Evolutionary conservation across 2,329 filamentous ascomycete species (phyloP), one percentile per base, ranked within the genome.

Genomic region (Botrytis byssoidea): DNA sequence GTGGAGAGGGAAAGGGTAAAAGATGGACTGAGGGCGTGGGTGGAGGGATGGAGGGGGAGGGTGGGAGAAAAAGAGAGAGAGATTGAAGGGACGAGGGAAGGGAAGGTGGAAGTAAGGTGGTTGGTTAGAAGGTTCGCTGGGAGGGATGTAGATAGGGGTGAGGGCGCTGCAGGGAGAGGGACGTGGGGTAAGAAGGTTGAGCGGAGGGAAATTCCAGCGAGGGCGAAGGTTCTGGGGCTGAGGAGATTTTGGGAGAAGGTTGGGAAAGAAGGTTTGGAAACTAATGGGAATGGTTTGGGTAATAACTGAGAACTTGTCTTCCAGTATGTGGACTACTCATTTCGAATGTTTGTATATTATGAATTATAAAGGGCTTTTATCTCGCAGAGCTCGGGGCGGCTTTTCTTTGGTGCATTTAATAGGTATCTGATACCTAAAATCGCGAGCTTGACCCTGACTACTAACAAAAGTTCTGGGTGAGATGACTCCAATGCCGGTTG

Each of bases 1-100:
- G 85, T 93, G 25, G 91, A 93, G 82, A 87, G 87, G 77, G 90
- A 93, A 82, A 85, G 85, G 74, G 84, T 93, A 61, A 93, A 92
- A 80, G 91, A 93, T 78, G 86, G 86, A 25, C 81, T 93, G 74
- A 83, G 90, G 55, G 85, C 86, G 20, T 93, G 90, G 89, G 85
- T 93, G 3, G 90, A 83, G 75, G 83, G 79, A 82, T 84, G 76
- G 77, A 77, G 71, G 75, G 78, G 73, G 77, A 82, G 74, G 78
- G 81, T 77, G 78, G 69, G 71, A 46, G 75, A 74, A 71, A 61
- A 73, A 22, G 82, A 86, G 87, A 77, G 90, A 92, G 83, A 85
- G 85, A 61, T 35, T 70, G 40, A 63, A 66, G 61, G 72, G 37
- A 60, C 55, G 65, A 42, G 71, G 48, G 69, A 75, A 51, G 66